Percentiles rank a stretch among this genome's conserved stretches.
phyloP scores from a whole-genome alignment of 257 asterid genomes.

The Leonotis leonurus region DNA sequence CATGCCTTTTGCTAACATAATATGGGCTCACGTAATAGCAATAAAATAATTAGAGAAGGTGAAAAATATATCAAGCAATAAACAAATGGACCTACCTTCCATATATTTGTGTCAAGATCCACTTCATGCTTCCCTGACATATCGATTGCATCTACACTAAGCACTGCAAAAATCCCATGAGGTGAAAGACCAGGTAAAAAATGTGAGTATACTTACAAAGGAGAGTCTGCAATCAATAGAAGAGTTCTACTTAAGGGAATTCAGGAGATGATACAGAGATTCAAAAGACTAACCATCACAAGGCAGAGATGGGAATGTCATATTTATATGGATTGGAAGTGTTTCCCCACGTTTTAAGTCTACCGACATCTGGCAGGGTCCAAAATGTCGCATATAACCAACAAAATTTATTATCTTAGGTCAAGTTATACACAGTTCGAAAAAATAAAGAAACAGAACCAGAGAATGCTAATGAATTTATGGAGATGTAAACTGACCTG shows the following conservation, averaged over 20 bases:
- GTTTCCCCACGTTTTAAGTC: constrained; percentile 93
- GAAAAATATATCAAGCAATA: not conserved
- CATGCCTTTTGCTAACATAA: not conserved
- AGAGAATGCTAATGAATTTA: not conserved
- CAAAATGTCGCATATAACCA: constrained; percentile 10
- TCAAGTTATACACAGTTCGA: not conserved
- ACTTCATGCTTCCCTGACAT: constrained; percentile 99
- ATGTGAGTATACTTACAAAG: not conserved
- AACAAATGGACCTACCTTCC: constrained; percentile 60
- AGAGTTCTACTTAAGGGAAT: not conserved
- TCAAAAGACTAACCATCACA: constrained; percentile 76
- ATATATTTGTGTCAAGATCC: constrained; percentile 96
- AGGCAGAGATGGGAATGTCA: constrained; percentile 94
- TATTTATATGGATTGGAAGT: constrained; percentile 92
- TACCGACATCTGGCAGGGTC: constrained; percentile 75
- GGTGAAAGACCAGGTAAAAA: constrained; percentile 8
- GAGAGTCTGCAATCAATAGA: not conserved
- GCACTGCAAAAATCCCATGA: constrained; percentile 42
- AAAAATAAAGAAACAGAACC: no score
- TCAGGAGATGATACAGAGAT: constrained; percentile 1
- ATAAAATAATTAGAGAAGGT: not conserved
- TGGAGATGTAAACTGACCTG: constrained; percentile 48
- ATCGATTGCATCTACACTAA: constrained; percentile 94
- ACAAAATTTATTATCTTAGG: not conserved
- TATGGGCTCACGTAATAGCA: not conserved